Percentiles rank a stretch among this genome's conserved stretches.
phyloP scores from a whole-genome alignment of 2,329 filamentous ascomycete genomes.

The Colletotrichum siamense region DNA sequence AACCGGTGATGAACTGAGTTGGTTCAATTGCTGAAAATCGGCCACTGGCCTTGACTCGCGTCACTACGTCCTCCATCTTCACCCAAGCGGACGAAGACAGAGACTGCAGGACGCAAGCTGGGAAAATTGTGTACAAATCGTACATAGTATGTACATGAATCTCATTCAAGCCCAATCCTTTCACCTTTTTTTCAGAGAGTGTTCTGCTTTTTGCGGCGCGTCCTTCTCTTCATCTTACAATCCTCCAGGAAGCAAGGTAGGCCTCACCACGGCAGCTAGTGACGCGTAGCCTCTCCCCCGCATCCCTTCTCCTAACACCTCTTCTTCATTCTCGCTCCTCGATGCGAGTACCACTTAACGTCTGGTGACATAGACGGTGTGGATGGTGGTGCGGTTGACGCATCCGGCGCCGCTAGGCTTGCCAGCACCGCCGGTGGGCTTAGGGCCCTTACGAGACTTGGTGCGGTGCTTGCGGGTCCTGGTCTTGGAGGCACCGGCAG shows the following conservation, averaged over 20 bases:
- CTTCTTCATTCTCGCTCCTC: background rate
- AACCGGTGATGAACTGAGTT: background rate
- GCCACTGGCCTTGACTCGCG: background rate
- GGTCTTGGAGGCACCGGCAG: background rate
- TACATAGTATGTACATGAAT: conserved; percentile 21
- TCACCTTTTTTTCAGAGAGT: background rate
- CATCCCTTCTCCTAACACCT: background rate
- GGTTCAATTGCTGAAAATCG: conserved; percentile 3
- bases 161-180: background rate
- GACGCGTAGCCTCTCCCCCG: background rate
- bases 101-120: background rate
- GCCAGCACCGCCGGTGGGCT: background rate
- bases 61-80: background rate
- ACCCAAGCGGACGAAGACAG: background rate
- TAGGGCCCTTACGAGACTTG: background rate
- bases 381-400: background rate
- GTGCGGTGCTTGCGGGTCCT: background rate
- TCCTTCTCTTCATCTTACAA: background rate
- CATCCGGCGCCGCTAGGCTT: background rate
- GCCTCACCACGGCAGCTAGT: background rate
- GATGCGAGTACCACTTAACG: background rate
- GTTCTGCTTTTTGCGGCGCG: background rate
- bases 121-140: conserved; percentile 6
- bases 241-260: background rate
- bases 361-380: conserved; percentile 7